Evolutionary conservation across 2,329 filamentous ascomycete species (phyloP), one percentile per base, ranked within the genome.

Genomic region (Diaporthe sp.): DNA sequence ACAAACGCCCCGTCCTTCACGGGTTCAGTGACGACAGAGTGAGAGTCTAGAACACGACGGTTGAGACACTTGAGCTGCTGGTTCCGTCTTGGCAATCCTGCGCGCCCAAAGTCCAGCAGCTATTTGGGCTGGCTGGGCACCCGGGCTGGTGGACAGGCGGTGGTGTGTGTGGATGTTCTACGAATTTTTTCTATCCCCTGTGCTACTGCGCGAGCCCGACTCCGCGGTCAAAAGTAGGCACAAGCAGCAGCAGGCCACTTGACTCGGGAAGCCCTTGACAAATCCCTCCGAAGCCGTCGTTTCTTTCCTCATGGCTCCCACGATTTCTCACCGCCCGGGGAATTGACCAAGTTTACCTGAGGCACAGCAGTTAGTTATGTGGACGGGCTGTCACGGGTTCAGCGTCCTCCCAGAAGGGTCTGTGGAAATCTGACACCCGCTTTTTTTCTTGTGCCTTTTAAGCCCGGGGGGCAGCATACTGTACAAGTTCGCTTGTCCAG

Each of bases 1-100:
- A n/a, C 65, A 25, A 68, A 53, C 44, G 62, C 62, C 31, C 19
- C 37, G 58, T 31, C 61, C 25, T 12, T 70, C 49, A 55, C 34
- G 34, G n/a, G 65, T 55, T 42, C 49, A 31, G 49, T 55, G 49
- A 55, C 51, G 65, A 70, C 46, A 70, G 49, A 28, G n/a, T 19
- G 42, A 53, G 65, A 39, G 28, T 70, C 65, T 70, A 70, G 65
- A 70, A 49, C 65, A 15, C n/a, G 65, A 53, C 49, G 65, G 65
- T 55, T 70, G 65, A 70, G 65, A 70, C 65, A 70, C 46, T 42
- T 70, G 65, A 53, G 65, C 65, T 55, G 65, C 65, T 42, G 46
- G 65, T 53, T 55, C 49, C 49, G 49, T 70, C 65, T 70, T 70
- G 65, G 65, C 65, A 70, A 28, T 70, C 65, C 65, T 55, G 65